Conservation (phyloP, 78 protist species). For the Dictyostelium discoideum region DNA sequence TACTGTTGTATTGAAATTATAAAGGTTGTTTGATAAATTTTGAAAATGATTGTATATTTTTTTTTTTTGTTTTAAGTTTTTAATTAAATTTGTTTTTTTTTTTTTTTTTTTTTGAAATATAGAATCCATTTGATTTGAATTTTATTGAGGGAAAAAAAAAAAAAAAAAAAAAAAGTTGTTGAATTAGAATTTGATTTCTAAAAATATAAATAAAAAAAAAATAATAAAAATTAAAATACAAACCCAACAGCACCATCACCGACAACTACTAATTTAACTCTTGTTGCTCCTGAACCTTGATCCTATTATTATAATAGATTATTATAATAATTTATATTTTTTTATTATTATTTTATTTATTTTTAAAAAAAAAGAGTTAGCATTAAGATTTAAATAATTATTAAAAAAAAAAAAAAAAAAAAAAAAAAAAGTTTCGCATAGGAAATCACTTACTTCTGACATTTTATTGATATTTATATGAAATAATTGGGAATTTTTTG, state of each 20-base stretch:
- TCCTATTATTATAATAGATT: slow-evolving; percentile 19
- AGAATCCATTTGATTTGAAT: too few species aligned
- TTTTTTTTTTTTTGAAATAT: too few species aligned
- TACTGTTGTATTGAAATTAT: neutral
- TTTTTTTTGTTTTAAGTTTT: too few species aligned
- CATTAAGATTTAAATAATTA: neutral
- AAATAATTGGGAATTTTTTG: neutral
- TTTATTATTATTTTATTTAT: neutral
- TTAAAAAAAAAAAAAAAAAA: neutral
- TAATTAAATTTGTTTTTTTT: too few species aligned
- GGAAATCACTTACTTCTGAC: slow-evolving; percentile 4
- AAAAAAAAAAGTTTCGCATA: neutral
- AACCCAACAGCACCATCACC: slow-evolving; percentile 91
- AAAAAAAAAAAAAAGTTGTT: neutral
- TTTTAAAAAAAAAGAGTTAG: neutral
- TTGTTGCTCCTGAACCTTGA: slow-evolving; percentile 69
- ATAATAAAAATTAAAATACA: neutral
- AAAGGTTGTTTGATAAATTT: neutral
- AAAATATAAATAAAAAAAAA: neutral
- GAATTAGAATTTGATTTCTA: neutral
- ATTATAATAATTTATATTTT: neutral
- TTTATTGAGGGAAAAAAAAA: neutral
- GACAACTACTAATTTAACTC: slow-evolving; percentile 77
- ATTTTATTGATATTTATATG: neutral
- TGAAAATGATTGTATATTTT: neutral